These are phyloP conservation scores for Sorghum bicolor DNA, from an alignment of 176 grass and related monocot species.

Conservation along the genomic window Sorghum_bicolor_NCBIv3 NC_012878.2:54131001-54131500, in stretches of 20 bases:
- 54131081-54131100: not conserved
- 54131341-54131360: not conserved
- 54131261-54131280: not conserved
- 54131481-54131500: constrained; percentile 18
- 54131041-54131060: not conserved
- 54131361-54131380: not conserved
- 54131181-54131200: not conserved
- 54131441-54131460: constrained; percentile 31
- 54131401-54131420: not conserved
- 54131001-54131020: not conserved
- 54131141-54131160: not conserved
- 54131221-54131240: not conserved
- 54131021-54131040: not conserved
- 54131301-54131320: not conserved
- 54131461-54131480: not conserved
- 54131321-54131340: not conserved
- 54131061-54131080: not conserved
- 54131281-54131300: not conserved
- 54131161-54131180: not conserved
- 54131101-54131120: not conserved
- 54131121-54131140: not conserved
- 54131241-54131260: not conserved
- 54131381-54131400: not conserved
- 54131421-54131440: not conserved
- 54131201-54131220: not conserved